phyloP scores from a whole-genome alignment of 148 eudicot species.

The Nepenthes gracilis region DNA sequence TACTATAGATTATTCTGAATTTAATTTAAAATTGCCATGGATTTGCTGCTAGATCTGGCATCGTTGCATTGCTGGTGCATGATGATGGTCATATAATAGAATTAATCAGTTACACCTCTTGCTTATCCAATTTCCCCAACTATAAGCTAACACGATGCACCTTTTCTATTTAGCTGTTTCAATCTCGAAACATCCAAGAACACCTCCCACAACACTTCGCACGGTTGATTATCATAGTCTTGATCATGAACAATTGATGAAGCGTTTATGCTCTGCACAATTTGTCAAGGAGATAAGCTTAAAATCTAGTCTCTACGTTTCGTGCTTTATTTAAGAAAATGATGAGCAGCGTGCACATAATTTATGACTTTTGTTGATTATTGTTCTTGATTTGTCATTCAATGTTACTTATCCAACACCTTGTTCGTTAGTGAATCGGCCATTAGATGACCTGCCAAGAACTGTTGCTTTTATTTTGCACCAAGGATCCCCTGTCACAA shows the following conservation, averaged over 20 bases:
- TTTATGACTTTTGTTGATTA: not conserved
- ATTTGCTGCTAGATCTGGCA: too few relatives aligned
- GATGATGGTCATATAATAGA: too few relatives aligned
- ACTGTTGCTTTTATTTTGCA: too few relatives aligned
- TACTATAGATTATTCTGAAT: too few relatives aligned
- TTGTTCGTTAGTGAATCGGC: constrained; percentile 59
- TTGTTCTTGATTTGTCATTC: constrained; percentile 15
- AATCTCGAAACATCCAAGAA: constrained; percentile 8
- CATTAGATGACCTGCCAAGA: constrained; percentile 74
- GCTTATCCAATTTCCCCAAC: constrained; percentile 64
- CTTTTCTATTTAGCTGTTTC: too few relatives aligned
- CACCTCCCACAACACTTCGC: constrained; percentile 54
- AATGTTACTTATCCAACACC: constrained; percentile 23
- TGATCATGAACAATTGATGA: too few relatives aligned
- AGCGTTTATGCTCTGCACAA: constrained; percentile 5
- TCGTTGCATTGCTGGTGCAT: too few relatives aligned
- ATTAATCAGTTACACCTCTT: constrained; percentile 31
- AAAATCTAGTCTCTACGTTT: not conserved
- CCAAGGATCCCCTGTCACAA: too few relatives aligned
- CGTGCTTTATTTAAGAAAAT: not conserved
- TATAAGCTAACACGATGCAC: constrained; percentile 28
- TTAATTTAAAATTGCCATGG: too few relatives aligned
- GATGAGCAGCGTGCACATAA: not conserved
- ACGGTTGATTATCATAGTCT: constrained; percentile 1
- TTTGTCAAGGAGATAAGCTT: constrained; percentile 69